A percentile compares a stretch with the other conserved stretches of the same genome.
Conservation (phyloP, 129 eudicot genomes). For the Helianthus tuberosus region DNA sequence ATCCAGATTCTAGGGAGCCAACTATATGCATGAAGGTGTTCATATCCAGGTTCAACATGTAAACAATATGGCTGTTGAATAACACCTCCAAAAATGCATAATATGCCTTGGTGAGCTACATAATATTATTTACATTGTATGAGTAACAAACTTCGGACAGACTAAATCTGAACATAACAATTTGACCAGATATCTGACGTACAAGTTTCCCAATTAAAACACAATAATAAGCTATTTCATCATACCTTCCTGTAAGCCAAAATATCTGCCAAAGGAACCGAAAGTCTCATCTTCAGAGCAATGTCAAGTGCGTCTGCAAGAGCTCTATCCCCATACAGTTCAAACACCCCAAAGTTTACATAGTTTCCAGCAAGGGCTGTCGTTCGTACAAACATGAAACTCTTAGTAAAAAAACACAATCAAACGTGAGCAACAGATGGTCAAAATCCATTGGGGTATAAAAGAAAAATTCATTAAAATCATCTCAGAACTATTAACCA, state of each 20-base stretch:
- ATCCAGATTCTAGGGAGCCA: constrained; percentile 95
- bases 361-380: constrained; percentile 96
- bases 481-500: constrained; percentile 1
- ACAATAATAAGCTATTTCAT: not conserved
- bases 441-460: constrained; percentile 3
- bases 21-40: constrained; percentile 84
- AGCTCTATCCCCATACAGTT: constrained; percentile 96
- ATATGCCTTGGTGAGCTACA: constrained; percentile 91
- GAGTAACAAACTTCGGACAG: not conserved
- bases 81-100: constrained; percentile 93
- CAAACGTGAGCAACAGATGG: not conserved
- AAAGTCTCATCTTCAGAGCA: constrained; percentile 83
- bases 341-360: constrained; percentile 97
- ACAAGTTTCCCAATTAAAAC: not conserved
- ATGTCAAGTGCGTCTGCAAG: constrained; percentile 96
- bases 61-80: constrained; percentile 80
- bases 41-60: constrained; percentile 70
- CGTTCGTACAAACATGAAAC: constrained; percentile 16
- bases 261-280: constrained; percentile 90
- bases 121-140: constrained; percentile 1
- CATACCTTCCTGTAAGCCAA: constrained; percentile 92
- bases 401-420: constrained; percentile 24
- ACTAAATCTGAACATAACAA: not conserved
- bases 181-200: not conserved
- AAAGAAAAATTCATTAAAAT: constrained; percentile 2